phyloP scores from a whole-genome alignment of 192 early-diverging fungal genomes.

The Martensiomyces pterosporus region DNA sequence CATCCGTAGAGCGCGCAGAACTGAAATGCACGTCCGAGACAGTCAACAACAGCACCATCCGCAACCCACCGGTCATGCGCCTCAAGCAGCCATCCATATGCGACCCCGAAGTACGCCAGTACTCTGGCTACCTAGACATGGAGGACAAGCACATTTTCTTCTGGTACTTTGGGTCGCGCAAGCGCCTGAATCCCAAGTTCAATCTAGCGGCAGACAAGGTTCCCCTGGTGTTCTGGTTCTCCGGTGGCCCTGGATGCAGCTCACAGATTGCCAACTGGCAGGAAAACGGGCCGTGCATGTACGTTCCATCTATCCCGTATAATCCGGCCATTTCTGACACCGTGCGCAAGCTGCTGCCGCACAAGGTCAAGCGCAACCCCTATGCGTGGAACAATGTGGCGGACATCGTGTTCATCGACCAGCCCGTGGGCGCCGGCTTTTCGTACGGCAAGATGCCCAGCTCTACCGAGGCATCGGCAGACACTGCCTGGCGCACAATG shows the following conservation, averaged over 20 bases:
- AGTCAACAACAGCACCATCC: background rate
- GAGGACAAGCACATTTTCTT: constrained; percentile 59
- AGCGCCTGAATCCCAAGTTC: constrained; percentile 14
- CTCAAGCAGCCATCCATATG: constrained; percentile 71
- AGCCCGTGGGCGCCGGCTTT: constrained; percentile 72
- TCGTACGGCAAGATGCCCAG: constrained; percentile 52
- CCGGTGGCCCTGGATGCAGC: constrained; percentile 74
- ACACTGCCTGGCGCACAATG: constrained; percentile 51
- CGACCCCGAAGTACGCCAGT: constrained; percentile 84
- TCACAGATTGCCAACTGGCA: constrained; percentile 69
- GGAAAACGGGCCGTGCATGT: constrained; percentile 71
- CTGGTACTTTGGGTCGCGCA: constrained; percentile 70
- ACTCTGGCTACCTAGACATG: constrained; percentile 69
- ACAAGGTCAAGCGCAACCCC: constrained; percentile 44
- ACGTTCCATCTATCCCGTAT: constrained; percentile 15
- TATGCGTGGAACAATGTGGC: constrained; percentile 69
- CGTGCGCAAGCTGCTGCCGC: constrained; percentile 44
- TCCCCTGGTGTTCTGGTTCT: constrained; percentile 72
- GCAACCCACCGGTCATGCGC: constrained; percentile 53
- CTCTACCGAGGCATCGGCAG: constrained; percentile 46
- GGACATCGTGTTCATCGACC: constrained; percentile 52
- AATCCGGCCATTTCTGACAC: constrained; percentile 16
- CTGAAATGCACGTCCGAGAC: no score
- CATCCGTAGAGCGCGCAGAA: no score
- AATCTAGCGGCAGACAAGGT: constrained; percentile 46